phyloP scores from a whole-genome alignment of 352 stramenopile species.

The Phytopythium chamaehyphon region DNA sequence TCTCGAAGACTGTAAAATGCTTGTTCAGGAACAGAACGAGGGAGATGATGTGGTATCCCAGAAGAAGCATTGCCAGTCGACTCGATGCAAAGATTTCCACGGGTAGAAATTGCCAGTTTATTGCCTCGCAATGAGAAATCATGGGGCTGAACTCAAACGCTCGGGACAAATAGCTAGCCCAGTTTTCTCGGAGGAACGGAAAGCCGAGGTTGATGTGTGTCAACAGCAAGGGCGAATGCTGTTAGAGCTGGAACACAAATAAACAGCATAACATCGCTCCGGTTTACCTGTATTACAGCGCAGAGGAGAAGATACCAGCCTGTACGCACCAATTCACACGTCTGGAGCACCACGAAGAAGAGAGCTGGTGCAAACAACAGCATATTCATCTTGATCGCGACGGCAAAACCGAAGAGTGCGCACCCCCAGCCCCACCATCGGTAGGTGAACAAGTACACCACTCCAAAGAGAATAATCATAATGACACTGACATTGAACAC shows the following conservation, averaged over 20 bases:
- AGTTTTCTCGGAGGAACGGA: slow-evolving; percentile 95
- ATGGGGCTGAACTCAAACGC: slow-evolving; percentile 97
- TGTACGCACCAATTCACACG: slow-evolving; percentile 71
- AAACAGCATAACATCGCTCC: too few relatives aligned
- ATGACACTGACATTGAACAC: slow-evolving; percentile 98
- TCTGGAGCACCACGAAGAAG: slow-evolving; percentile 94
- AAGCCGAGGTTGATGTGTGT: slow-evolving; percentile 81
- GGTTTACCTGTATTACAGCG: slow-evolving; percentile 81
- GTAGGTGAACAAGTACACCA: slow-evolving; percentile 84
- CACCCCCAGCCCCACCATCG: slow-evolving; percentile 88
- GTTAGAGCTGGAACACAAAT: too few relatives aligned
- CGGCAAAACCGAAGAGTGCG: slow-evolving; percentile 93
- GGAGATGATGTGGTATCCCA: slow-evolving; percentile 61
- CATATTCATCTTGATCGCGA: slow-evolving; percentile 99
- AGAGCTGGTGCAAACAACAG: slow-evolving; percentile 96
- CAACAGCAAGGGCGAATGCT: neutral
- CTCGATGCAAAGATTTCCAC: slow-evolving; percentile 77
- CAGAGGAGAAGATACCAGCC: slow-evolving; percentile 89
- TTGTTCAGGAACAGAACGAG: slow-evolving; percentile 81
- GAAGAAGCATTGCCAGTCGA: slow-evolving; percentile 50
- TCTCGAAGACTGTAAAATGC: slow-evolving; percentile 77
- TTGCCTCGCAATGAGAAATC: slow-evolving; percentile 98
- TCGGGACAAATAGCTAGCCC: slow-evolving; percentile 93
- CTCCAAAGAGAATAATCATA: slow-evolving; percentile 94
- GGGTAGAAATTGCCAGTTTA: slow-evolving; percentile 96